Evolutionary conservation across 2,329 filamentous ascomycete species (phyloP).

Genomic region (Mycocentrospora acerina): DNA sequence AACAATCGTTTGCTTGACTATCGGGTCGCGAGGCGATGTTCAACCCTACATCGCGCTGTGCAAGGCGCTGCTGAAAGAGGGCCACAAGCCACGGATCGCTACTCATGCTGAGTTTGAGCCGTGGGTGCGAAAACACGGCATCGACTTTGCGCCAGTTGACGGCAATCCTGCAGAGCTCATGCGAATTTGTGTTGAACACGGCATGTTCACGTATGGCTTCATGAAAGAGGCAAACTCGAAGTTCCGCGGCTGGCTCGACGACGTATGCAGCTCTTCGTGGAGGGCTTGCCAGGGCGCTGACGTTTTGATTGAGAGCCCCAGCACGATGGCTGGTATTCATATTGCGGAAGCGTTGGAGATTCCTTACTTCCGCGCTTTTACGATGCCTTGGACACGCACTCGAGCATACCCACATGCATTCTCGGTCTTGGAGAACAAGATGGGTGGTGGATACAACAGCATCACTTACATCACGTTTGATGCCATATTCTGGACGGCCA

Average conservation of each 20-base stretch:
- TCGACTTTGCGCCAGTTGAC: constrained; percentile 84
- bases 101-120: constrained; percentile 87
- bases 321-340: constrained; percentile 96
- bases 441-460: constrained; percentile 94
- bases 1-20: constrained; percentile 88
- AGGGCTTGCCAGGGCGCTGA: constrained; percentile 82
- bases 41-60: constrained; percentile 97
- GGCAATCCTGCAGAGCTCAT: constrained; percentile 94
- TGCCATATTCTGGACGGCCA: constrained; percentile 94
- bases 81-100: constrained; percentile 82
- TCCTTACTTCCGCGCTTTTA: constrained; percentile 95
- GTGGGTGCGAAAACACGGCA: constrained; percentile 91
- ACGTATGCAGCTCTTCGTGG: constrained; percentile 80
- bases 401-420: constrained; percentile 96
- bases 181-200: constrained; percentile 93
- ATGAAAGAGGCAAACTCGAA: constrained; percentile 71
- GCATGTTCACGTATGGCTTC: constrained; percentile 94
- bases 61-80: constrained; percentile 84
- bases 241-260: constrained; percentile 94
- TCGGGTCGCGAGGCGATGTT: constrained; percentile 92
- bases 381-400: constrained; percentile 98
- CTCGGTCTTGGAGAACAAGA: constrained; percentile 86
- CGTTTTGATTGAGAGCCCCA: constrained; percentile 90
- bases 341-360: constrained; percentile 91
- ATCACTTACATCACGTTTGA: constrained; percentile 96